Evolutionary conservation across 345 rosid genomes (phyloP), one percentile per base, ranked within the genome.

Genomic region (Euclidium syriacum): DNA sequence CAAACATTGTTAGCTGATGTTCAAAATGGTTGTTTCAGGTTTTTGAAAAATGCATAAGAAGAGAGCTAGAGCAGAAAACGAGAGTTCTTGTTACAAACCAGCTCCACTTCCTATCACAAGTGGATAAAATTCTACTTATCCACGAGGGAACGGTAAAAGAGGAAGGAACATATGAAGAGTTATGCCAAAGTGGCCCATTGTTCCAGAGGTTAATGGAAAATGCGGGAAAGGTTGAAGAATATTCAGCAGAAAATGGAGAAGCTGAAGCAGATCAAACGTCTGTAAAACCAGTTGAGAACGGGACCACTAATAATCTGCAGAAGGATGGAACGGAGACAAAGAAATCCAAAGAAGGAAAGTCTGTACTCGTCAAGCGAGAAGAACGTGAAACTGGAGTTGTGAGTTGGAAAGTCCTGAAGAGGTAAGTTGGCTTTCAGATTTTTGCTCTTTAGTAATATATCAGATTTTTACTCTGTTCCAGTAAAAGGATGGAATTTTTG

Each of bases 61-160:
- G 86, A 69, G 99, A 87, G 73, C 77, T 94, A 58, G 70, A 76
- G 51, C 74, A 76, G 64, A 94, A 79, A 77, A 94, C 99, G 4
- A 84, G 99, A 73, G 96, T 94, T 75, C 99, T 94, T 71, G 99
- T 94, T 72, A 94, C 99, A 43, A 94, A 94, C 83, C 99, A 94
- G 75, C 85, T 94, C 64, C 99, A 94, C 76, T 94, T 94, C 70
- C 91, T 94, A 38, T 90, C 99, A 25, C 90, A 90, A 79, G 99
- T 94, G 66, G 99, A 94, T 73, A 87, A 79, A 76, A 86, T 94
- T 47, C 67, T 94, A 46, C 80, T 94, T 71, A 96, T 94, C 52
- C 97, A 94, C 62, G 97, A 94, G 30, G 99, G 99, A 34, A 73
- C 42, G 64, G 81, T 94, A 51, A 86, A 90, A 79, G 99, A 90